Conservation (phyloP, 306 rosid genomes). For the Sicyos baderoa region DNA sequence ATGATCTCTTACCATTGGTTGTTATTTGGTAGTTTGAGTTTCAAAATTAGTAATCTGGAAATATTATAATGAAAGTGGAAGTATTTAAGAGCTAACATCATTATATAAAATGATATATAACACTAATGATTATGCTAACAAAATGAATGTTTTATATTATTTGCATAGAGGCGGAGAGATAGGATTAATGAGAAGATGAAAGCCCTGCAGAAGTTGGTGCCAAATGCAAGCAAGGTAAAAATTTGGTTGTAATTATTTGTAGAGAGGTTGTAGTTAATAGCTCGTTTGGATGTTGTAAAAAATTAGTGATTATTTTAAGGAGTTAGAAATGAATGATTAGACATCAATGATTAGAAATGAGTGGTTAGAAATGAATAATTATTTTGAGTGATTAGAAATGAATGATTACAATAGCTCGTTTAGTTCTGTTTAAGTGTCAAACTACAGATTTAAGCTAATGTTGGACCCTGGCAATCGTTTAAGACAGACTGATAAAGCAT, state of each 20-base stretch:
- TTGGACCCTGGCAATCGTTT: neutral
- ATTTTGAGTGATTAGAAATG: too few species aligned
- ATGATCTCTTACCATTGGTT: conserved; percentile 1
- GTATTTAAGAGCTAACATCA: neutral
- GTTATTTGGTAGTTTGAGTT: neutral
- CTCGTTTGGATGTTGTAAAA: too few species aligned
- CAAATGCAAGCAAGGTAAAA: conserved; percentile 46
- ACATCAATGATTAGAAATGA: too few species aligned
- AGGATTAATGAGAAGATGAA: conserved; percentile 45
- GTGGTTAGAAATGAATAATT: too few species aligned
- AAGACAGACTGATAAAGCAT: conserved; percentile 46
- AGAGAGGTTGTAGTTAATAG: too few species aligned
- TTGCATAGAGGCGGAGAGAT: conserved; percentile 38
- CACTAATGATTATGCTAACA: neutral
- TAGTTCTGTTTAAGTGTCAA: neutral
- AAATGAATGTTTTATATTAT: conserved; percentile 9
- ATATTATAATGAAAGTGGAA: neutral
- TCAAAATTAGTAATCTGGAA: neutral
- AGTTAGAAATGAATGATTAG: too few species aligned
- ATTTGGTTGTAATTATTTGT: too few species aligned
- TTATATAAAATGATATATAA: neutral
- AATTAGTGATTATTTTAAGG: too few species aligned
- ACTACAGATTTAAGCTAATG: conserved; percentile 5
- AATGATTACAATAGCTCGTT: too few species aligned
- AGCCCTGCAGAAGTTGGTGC: conserved; percentile 46